phyloP scores from a whole-genome alignment of 257 asterid genomes.

The Nicotiana sylvestris region DNA sequence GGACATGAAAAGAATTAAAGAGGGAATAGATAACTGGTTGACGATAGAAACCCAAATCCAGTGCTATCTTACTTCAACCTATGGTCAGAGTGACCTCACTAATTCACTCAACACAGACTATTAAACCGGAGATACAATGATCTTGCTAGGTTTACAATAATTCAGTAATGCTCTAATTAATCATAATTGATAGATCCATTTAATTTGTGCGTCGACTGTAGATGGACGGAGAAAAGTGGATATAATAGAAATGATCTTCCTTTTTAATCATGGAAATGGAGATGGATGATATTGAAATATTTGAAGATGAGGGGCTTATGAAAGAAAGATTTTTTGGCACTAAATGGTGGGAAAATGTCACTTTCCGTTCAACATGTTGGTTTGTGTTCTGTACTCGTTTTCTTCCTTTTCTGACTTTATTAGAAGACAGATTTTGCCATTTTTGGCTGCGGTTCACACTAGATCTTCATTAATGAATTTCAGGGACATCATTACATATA shows the following conservation, averaged over 20 bases:
- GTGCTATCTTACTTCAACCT: constrained; percentile 23
- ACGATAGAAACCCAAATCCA: not conserved
- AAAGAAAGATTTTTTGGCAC: not conserved
- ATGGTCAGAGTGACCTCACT: constrained; percentile 28
- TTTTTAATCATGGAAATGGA: not conserved
- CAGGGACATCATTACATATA: not conserved
- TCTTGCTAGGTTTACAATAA: not conserved
- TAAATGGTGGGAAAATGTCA: not conserved
- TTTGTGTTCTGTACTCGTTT: not conserved
- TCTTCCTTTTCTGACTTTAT: not conserved
- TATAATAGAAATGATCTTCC: not conserved
- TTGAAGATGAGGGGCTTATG: not conserved
- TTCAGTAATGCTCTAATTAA: constrained; percentile 1
- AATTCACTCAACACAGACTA: too few relatives aligned
- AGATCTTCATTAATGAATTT: not conserved
- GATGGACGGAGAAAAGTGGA: not conserved
- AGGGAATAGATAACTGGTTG: not conserved
- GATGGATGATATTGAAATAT: not conserved
- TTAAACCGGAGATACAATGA: not conserved
- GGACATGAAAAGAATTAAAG: too few relatives aligned
- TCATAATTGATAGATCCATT: constrained; percentile 10
- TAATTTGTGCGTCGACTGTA: not conserved
- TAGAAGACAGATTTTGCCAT: not conserved
- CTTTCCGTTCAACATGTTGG: not conserved
- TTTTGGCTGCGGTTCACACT: not conserved